These are phyloP conservation scores for Agapanthus africanus DNA, from an alignment of 106 monocot genomes.

Conservation along the genomic window DNA sequence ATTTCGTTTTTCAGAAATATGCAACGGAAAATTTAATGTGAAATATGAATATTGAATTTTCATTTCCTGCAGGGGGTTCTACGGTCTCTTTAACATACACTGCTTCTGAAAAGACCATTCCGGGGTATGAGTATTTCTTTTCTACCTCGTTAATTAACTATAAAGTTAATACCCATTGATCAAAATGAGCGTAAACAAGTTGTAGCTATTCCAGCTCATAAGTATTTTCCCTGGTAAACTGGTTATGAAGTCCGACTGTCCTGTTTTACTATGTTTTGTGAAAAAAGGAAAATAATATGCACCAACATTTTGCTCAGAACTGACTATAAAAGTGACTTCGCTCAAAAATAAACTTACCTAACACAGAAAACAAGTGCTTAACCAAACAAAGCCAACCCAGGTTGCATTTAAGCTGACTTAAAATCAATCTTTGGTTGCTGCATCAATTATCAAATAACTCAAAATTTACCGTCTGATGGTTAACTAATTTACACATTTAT, in stretches of 20 bases:
- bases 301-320: background rate
- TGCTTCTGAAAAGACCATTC: constrained; percentile 86
- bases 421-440: background rate
- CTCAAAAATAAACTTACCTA: too few species aligned
- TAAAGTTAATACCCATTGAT: too few species aligned
- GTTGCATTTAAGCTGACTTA: background rate
- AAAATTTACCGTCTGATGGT: background rate
- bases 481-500: background rate
- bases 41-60: background rate
- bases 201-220: too few species aligned
- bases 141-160: too few species aligned
- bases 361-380: too few species aligned
- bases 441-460: too few species aligned
- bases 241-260: too few species aligned
- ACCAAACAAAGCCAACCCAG: background rate
- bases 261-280: too few species aligned
- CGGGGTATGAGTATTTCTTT: constrained; percentile 37
- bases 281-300: background rate
- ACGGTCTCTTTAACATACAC: constrained; percentile 78
- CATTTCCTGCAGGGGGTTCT: constrained; percentile 36
- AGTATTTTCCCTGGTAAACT: too few species aligned
- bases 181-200: too few species aligned
- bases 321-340: background rate
- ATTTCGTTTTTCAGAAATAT: background rate
- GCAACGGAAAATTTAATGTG: constrained; percentile 2